Evolutionary conservation across 1,139 yeast species (phyloP).

Genomic region (Geotrichum restrictum): DNA sequence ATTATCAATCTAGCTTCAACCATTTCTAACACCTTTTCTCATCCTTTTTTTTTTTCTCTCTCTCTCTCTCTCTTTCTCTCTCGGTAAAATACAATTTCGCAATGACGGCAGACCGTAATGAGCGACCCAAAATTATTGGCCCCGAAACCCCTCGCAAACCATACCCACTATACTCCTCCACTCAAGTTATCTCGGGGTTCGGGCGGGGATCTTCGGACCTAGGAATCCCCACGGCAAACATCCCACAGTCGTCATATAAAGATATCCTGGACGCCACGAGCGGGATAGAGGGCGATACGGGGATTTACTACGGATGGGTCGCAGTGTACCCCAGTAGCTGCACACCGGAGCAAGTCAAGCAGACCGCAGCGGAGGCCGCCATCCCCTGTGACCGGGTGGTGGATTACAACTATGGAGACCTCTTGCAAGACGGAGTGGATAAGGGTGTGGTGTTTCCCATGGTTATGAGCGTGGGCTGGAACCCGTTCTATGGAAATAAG

Average conservation of each 20-base stretch:
- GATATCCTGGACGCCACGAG: slow-evolving; percentile 41
- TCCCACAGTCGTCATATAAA: slow-evolving; percentile 58
- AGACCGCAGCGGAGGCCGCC: slow-evolving; percentile 18
- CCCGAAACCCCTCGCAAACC: slow-evolving; percentile 56
- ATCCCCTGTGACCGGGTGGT: slow-evolving; percentile 30
- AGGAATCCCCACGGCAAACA: slow-evolving; percentile 94
- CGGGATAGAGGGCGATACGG: slow-evolving; percentile 48
- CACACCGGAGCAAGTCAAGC: slow-evolving; percentile 8
- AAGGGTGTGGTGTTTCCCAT: slow-evolving; percentile 58
- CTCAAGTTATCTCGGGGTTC: slow-evolving; percentile 75
- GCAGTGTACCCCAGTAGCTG: slow-evolving; percentile 34
- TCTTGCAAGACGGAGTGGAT: slow-evolving; percentile 43
- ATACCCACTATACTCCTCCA: slow-evolving; percentile 55
- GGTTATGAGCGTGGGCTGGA: slow-evolving; percentile 96
- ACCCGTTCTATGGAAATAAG: slow-evolving; percentile 81
- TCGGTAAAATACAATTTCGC: background rate
- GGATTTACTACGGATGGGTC: slow-evolving; percentile 90
- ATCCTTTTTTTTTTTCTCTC: background rate
- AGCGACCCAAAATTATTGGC: slow-evolving; percentile 36
- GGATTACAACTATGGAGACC: slow-evolving; percentile 59
- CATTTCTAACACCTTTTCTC: too few species aligned
- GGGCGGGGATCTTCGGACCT: slow-evolving; percentile 93
- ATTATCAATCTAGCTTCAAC: too few species aligned
- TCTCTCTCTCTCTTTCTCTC: background rate
- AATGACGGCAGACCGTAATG: slow-evolving; percentile 8